Evolutionary conservation across 768 basidiomycete genomes (phyloP).

Genomic region (Austroboletus eburneus): DNA sequence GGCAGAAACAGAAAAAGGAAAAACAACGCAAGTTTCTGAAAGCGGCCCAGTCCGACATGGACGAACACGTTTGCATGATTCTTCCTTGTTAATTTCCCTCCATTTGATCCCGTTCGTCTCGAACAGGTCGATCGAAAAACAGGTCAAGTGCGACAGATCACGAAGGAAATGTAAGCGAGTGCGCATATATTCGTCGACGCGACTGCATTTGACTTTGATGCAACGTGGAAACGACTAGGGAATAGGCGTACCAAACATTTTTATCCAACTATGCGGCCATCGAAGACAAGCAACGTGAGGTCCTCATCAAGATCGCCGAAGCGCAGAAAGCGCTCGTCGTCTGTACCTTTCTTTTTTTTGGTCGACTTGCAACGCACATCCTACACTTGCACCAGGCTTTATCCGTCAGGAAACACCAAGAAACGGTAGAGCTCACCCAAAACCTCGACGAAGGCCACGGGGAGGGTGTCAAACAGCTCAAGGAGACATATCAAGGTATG

Average conservation of each 20-base stretch:
- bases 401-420: conserved; percentile 28
- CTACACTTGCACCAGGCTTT: no score
- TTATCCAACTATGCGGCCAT: conserved; percentile 17
- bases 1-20: conserved; percentile 29
- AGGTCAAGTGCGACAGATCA: conserved; percentile 15
- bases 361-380: neutral
- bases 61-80: conserved; percentile 18
- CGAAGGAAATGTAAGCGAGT: conserved; percentile 23
- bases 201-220: neutral
- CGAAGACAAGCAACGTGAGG: conserved; percentile 28
- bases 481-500: conserved; percentile 20
- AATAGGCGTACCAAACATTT: conserved; percentile 25
- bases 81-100: neutral
- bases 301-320: conserved; percentile 23
- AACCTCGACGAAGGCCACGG: conserved; percentile 23
- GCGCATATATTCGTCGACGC: conserved; percentile 6
- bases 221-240: conserved; percentile 22
- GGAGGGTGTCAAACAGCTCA: conserved; percentile 20
- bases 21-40: conserved; percentile 24
- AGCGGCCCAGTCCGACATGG: conserved; percentile 20
- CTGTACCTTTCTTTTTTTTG: neutral
- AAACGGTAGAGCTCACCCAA: conserved; percentile 15
- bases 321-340: conserved; percentile 26
- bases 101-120: neutral
- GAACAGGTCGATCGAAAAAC: conserved; percentile 22